Conservation (phyloP, 805 yeast genomes). For the Myxozyma monticola region DNA sequence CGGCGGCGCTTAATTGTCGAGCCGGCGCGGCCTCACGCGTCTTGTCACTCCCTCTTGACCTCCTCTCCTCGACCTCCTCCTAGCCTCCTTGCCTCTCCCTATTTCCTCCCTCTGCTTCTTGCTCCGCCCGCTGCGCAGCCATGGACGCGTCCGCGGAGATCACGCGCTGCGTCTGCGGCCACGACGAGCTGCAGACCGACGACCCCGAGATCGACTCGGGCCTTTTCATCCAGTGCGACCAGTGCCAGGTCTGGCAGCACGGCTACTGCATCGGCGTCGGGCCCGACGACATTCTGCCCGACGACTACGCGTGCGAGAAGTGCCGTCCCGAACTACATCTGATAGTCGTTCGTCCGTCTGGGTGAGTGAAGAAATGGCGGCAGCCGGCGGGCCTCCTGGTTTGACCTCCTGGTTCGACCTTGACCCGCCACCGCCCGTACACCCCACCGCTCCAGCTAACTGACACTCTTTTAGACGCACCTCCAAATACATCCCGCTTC, state of each 20-base stretch:
- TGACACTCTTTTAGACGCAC: conserved; percentile 41
- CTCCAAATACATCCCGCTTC: conserved; percentile 51
- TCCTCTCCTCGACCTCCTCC: not conserved
- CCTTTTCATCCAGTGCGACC: conserved; percentile 91
- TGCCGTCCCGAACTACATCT: conserved; percentile 85
- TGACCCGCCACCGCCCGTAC: too few species aligned
- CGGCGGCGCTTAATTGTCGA: too few species aligned
- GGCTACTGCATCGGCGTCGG: conserved; percentile 90
- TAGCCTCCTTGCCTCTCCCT: not conserved
- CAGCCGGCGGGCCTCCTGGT: conserved; percentile 1
- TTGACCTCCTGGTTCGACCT: too few species aligned
- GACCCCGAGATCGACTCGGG: conserved; percentile 79
- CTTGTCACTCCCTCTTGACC: not conserved
- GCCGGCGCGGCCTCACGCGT: too few species aligned
- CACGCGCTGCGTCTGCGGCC: conserved; percentile 58
- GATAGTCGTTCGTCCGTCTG: conserved; percentile 49
- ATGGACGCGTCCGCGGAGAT: conserved; percentile 43
- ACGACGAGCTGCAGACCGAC: conserved; percentile 46
- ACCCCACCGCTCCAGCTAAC: too few species aligned
- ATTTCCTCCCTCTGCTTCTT: not conserved
- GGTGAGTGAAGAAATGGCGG: conserved; percentile 30
- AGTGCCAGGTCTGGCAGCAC: conserved; percentile 96
- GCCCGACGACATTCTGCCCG: conserved; percentile 77
- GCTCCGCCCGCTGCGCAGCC: not conserved
- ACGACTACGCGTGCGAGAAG: conserved; percentile 90